Conservation (phyloP, 306 rosid species). For the Luffa acutangula region DNA sequence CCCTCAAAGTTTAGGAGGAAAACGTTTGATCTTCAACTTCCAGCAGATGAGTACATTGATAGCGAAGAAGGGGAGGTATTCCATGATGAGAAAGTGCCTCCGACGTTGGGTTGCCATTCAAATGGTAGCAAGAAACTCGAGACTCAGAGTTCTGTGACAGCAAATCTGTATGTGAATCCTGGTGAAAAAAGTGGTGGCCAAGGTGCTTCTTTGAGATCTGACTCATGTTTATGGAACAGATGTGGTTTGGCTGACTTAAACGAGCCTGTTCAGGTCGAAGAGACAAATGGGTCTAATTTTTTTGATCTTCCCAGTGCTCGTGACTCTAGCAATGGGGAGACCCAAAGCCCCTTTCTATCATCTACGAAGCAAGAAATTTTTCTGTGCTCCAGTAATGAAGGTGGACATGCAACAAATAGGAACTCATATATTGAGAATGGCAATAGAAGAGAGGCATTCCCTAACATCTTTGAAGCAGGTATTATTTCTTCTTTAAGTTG, state of each 20-base stretch:
- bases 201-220: slow-evolving; percentile 43
- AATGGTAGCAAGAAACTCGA: slow-evolving; percentile 30
- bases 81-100: slow-evolving; percentile 44
- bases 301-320: slow-evolving; percentile 17
- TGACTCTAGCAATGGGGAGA: slow-evolving; percentile 28
- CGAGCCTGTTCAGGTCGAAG: slow-evolving; percentile 69
- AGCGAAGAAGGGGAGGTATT: slow-evolving; percentile 74
- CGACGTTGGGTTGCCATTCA: slow-evolving; percentile 25
- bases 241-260: slow-evolving; percentile 80
- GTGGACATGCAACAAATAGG: slow-evolving; percentile 22
- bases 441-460: slow-evolving; percentile 43
- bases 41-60: slow-evolving; percentile 72
- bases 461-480: slow-evolving; percentile 60
- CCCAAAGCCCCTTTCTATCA: slow-evolving; percentile 31
- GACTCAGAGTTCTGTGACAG: slow-evolving; percentile 27
- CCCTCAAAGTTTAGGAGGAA: slow-evolving; percentile 68
- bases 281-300: slow-evolving; percentile 40
- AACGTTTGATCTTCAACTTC: slow-evolving; percentile 85
- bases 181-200: slow-evolving; percentile 29
- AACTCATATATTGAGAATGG: slow-evolving; percentile 36
- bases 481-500: slow-evolving; percentile 8
- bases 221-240: slow-evolving; percentile 25
- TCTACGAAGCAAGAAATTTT: slow-evolving; percentile 37
- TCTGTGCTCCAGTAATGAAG: slow-evolving; percentile 29
- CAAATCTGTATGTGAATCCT: slow-evolving; percentile 36